Percentiles rank a stretch among this genome's conserved stretches.
phyloP scores from a whole-genome alignment of 2,329 filamentous ascomycete species.

The Fusarium vanettenii region DNA sequence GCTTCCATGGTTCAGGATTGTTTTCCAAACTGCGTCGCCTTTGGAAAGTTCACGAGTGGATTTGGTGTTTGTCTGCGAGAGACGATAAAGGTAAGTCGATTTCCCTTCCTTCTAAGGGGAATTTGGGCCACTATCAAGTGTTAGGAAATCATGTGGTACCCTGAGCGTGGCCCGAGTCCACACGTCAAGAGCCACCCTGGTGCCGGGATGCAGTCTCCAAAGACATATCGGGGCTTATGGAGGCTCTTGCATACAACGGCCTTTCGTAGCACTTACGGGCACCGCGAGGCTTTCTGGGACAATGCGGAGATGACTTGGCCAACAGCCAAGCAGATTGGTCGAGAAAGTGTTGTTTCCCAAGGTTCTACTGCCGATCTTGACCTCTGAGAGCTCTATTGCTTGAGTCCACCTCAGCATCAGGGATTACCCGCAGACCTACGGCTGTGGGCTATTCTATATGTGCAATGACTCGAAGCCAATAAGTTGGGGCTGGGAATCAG shows the following conservation, averaged over 20 bases:
- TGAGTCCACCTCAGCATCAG: constrained; percentile 33
- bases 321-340: constrained; percentile 27
- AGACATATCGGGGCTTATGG: constrained; percentile 40
- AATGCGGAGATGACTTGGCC: constrained; percentile 33
- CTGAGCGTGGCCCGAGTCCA: constrained; percentile 47
- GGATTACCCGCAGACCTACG: constrained; percentile 31
- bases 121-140: constrained; percentile 39
- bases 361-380: constrained; percentile 39
- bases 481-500: neutral
- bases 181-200: constrained; percentile 45
- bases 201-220: constrained; percentile 39
- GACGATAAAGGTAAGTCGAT: constrained; percentile 25
- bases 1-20: constrained; percentile 42
- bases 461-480: constrained; percentile 23
- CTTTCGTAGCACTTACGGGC: constrained; percentile 35
- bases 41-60: constrained; percentile 14
- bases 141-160: constrained; percentile 48
- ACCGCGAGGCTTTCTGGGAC: constrained; percentile 31
- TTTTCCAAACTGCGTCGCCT: constrained; percentile 5
- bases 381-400: constrained; percentile 35
- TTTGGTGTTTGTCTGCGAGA: constrained; percentile 6
- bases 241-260: constrained; percentile 42
- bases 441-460: constrained; percentile 22
- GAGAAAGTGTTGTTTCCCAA: constrained; percentile 29
- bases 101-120: constrained; percentile 31